phyloP scores from a whole-genome alignment of 2,329 filamentous ascomycete species.

The Apiospora kogelbergensis region DNA sequence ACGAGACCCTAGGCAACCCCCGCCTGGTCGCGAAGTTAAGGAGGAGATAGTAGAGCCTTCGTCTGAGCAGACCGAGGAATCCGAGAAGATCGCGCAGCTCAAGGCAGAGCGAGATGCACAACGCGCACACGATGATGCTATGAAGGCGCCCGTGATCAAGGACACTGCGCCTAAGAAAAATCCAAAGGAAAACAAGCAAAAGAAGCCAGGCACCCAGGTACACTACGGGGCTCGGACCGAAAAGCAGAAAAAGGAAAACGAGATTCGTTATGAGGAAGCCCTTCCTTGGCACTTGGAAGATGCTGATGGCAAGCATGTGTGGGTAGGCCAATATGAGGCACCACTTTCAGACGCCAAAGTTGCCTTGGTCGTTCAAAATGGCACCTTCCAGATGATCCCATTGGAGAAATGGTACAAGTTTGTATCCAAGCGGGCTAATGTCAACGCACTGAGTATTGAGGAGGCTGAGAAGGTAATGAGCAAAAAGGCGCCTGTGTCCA shows the following conservation, averaged over 20 bases:
- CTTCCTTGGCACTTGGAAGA: constrained; percentile 97
- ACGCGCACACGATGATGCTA: constrained; percentile 81
- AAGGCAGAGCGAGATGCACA: constrained; percentile 83
- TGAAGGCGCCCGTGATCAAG: constrained; percentile 83
- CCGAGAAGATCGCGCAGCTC: constrained; percentile 65
- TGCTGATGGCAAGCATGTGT: constrained; percentile 91
- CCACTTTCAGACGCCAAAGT: constrained; percentile 85
- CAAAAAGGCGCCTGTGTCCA: constrained; percentile 72
- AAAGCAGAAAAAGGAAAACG: constrained; percentile 73
- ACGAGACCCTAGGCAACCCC: constrained; percentile 74
- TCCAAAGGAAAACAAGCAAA: constrained; percentile 59
- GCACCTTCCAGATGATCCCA: constrained; percentile 80
- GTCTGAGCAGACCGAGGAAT: constrained; percentile 55
- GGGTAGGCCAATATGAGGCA: constrained; percentile 88
- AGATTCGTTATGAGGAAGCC: constrained; percentile 88
- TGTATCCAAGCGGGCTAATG: constrained; percentile 70
- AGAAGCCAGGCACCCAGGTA: constrained; percentile 78
- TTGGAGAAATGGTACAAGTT: constrained; percentile 96
- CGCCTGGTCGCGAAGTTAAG: constrained; percentile 64
- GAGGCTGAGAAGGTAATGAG: constrained; percentile 83
- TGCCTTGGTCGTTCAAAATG: constrained; percentile 70
- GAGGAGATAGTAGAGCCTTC: constrained; percentile 49
- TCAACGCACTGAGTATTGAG: constrained; percentile 76
- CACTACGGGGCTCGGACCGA: constrained; percentile 78
- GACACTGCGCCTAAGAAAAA: constrained; percentile 48